A percentile compares a stretch with the other conserved stretches of the same genome.
Evolutionary conservation across 1,139 yeast species (phyloP).

Genomic region (Geotrichum klebahnii): DNA sequence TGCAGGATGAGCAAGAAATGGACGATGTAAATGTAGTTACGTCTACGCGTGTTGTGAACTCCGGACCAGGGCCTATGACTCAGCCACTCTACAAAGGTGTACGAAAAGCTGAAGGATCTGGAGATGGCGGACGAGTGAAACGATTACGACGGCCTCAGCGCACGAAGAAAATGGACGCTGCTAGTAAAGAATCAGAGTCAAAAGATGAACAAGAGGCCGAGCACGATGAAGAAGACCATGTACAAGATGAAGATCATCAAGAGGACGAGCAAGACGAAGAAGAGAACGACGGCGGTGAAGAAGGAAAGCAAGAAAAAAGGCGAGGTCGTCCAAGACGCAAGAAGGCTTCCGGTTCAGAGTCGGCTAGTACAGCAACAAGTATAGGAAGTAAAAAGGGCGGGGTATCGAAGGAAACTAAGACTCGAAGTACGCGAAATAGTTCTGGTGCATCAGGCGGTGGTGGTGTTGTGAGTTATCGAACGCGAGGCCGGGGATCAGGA

Average conservation of each 20-base stretch:
- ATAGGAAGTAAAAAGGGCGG: background rate
- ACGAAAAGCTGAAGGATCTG: conserved; percentile 18
- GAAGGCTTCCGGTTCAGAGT: too few species aligned
- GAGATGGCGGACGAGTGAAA: too few species aligned
- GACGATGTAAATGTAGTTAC: conserved; percentile 23
- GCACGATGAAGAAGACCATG: too few species aligned
- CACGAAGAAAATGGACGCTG: too few species aligned
- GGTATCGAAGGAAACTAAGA: too few species aligned
- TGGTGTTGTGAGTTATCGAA: conserved; percentile 4
- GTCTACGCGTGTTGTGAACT: conserved; percentile 2
- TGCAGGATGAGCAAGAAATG: conserved; percentile 22
- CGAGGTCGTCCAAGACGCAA: conserved; percentile 5
- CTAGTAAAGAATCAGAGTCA: too few species aligned
- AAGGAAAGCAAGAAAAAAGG: conserved; percentile 4
- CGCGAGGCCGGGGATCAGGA: conserved; percentile 23
- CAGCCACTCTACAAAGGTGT: conserved; percentile 11
- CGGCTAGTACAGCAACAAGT: too few species aligned
- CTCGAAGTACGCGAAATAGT: background rate
- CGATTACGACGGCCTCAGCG: too few species aligned
- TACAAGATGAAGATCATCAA: conserved; percentile 22
- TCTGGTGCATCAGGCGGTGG: background rate
- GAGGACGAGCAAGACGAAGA: conserved; percentile 24
- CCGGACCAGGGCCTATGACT: conserved; percentile 9
- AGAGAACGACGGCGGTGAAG: conserved; percentile 19
- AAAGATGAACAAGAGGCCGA: too few species aligned